These are phyloP conservation scores for Blastocladiella britannica DNA, from an alignment of 192 early-diverging fungal species.

Conservation along the genomic window DNA sequence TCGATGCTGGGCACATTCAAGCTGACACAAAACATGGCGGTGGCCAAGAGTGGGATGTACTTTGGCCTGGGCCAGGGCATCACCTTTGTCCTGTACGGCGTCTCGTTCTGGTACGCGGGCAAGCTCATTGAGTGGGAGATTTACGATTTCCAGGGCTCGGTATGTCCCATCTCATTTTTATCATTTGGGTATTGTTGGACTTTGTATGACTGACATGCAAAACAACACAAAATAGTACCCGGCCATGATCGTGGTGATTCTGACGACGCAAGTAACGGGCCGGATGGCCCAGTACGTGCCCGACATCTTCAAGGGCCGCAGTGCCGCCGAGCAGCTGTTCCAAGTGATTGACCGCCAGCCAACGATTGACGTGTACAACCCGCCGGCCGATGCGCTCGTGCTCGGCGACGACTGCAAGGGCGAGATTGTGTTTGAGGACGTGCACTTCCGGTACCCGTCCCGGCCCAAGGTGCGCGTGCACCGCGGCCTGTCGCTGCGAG, in stretches of 20 bases:
- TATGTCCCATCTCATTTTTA: conserved; percentile 51
- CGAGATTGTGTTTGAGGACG: conserved; percentile 40
- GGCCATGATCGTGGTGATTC: conserved; percentile 37
- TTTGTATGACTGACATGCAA: too few species aligned
- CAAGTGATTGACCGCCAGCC: conserved; percentile 47
- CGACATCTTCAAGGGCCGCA: conserved; percentile 53
- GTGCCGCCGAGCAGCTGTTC: conserved; percentile 50
- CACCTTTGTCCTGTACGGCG: conserved; percentile 50
- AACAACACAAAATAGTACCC: neutral
- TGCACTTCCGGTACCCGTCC: conserved; percentile 42
- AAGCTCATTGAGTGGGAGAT: conserved; percentile 27
- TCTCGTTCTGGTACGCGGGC: conserved; percentile 50
- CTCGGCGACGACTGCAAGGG: conserved; percentile 24
- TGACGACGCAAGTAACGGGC: conserved; percentile 34
- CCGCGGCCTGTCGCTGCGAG: conserved; percentile 25
- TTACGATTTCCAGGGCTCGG: conserved; percentile 16
- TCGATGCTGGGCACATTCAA: conserved; percentile 21
- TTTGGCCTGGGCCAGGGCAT: conserved; percentile 48
- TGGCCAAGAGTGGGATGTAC: conserved; percentile 43
- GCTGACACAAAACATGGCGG: conserved; percentile 21
- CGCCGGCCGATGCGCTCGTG: conserved; percentile 15
- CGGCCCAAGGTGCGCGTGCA: conserved; percentile 35
- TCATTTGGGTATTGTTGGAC: conserved; percentile 17
- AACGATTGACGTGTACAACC: conserved; percentile 34
- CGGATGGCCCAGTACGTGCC: conserved; percentile 45